Base-by-base conservation (phyloP, 805 yeast genomes). In the Saccharomycodes ludwigii region DNA sequence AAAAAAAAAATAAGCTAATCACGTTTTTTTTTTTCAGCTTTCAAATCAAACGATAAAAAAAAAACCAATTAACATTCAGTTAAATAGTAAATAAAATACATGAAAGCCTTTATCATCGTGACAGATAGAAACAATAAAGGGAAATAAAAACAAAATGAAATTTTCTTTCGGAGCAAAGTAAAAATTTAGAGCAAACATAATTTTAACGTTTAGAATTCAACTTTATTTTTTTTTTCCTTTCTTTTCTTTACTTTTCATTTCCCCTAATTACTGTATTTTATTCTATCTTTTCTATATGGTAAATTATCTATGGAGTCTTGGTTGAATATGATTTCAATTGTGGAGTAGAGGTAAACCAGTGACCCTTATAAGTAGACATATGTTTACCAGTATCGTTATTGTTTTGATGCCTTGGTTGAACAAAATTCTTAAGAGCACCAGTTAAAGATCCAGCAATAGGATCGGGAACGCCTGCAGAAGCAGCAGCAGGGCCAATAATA, bases 401-500 rank as follows among this genome's bases (percentile, higher is more conserved):
- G 47, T 64, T 58, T 49, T 68, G 71, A 42, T 75, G 73, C 64
- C 84, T 80, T 59, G 95, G 96, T 64, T 88, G 98, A 67, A 88
- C 70, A 40, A 88, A 58, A 54, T 95, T 95, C 21, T 63, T 49
- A 45, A 65, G 59, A 17, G 59, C 56, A 46, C 67, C 66, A 15
- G 65, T 57, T 25, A 50, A 31, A 9, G 38, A 22, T 6, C 37
- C 21, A 30, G 55, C 57, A 30, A 63, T 40, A 30, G 50, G 45
- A 20, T 51, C 42, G 17, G 61, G 48, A 13, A 47, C 41, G 41
- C 75, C 65, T 33, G 67, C 61, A 29, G 83, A 72, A 18, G 88
- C 97, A 41, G 71, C 78, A 21, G 95, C 95, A 42, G 99, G 98
- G 27, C 91, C 96, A 41, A 76, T 78, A 51, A 91, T 76, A 56